Base-by-base conservation (phyloP, 2,329 filamentous ascomycete genomes). In the Ambrosiella xylebori region DNA sequence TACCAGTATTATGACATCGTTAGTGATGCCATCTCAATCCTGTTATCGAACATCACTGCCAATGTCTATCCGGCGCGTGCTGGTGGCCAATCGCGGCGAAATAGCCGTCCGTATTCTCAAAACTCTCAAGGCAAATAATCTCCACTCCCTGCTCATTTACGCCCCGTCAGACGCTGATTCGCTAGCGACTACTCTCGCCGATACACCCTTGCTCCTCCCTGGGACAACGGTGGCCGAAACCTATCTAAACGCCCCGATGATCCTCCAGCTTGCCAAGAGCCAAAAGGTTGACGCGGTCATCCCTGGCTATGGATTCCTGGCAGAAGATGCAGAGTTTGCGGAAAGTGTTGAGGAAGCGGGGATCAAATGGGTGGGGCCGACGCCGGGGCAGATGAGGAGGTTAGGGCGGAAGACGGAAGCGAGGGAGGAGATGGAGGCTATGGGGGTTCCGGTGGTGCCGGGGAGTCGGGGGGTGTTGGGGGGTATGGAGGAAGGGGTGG, bases 1-100 rank as follows among this genome's bases (percentile, higher is more conserved):
- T 27, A 27, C 19, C 19, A 27, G 3, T 27, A 27, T 3, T 3
- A 27, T 27, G 19, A 27, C 19, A 27, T 3, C 3, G 19, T 3
- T 3, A 27, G 19, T 27, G 19, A 27, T 3, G 3, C 19, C 19
- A 27, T 27, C 19, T 27, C 3, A 3, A 3, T 27, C 19, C 19
- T 27, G 19, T 27, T 27, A 27, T 3, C 3, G 19, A 27, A 27
- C 19, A 27, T 27, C 19, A 12, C 44, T 8, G n/a, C 5, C 44
- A 12, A 47, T 17, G 13, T 7, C 44, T 47, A 13, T 17, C 17
- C 44, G 6, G 7, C 40, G 51, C 5, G 63, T 71, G n/a, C 73
- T 88, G 0, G 85, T 88, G 63, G 85, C 85, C 8, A 89, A 88
- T 65, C 75, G 85, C 62, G 85, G 84, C 61, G 84, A 88, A 65